phyloP scores from a whole-genome alignment of 1,284 basidiomycete genomes.

The Apiotrichum siamense region DNA sequence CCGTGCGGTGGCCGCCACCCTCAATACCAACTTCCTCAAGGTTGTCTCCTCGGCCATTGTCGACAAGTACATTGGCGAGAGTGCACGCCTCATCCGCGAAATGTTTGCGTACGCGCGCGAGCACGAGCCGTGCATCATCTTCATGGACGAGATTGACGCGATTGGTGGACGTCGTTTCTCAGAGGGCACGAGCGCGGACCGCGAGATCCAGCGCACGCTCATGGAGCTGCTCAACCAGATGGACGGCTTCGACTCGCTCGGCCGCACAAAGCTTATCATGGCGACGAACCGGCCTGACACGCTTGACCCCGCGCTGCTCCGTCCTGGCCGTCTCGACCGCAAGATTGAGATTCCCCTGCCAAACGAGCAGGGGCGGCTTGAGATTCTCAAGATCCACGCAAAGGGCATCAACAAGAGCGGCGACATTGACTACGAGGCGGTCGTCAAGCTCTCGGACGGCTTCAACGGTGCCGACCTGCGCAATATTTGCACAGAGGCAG shows the following conservation, averaged over 20 bases:
- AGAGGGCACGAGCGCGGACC: constrained; percentile 97
- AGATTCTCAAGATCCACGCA: constrained; percentile 97
- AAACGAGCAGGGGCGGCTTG: constrained; percentile 87
- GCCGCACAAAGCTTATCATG: constrained; percentile 97
- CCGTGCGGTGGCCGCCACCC: constrained; percentile 89
- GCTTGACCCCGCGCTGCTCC: constrained; percentile 91
- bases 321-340: constrained; percentile 91
- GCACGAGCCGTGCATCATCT: constrained; percentile 83
- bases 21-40: constrained; percentile 96
- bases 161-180: constrained; percentile 93
- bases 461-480: constrained; percentile 96
- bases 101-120: constrained; percentile 98
- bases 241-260: constrained; percentile 98
- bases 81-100: constrained; percentile 86
- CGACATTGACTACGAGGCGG: constrained; percentile 92
- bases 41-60: constrained; percentile 99
- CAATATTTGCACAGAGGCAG: constrained; percentile 96
- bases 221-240: constrained; percentile 99
- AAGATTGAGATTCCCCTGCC: constrained; percentile 98
- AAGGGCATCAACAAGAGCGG: constrained; percentile 90
- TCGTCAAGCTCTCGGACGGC: constrained; percentile 89
- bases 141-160: constrained; percentile 83
- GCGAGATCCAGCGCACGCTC: constrained; percentile 95
- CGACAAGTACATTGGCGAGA: constrained; percentile 99
- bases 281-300: constrained; percentile 96